These are phyloP conservation scores for Aspergillus sergii DNA, from an alignment of 2,329 filamentous ascomycete genomes.

Conservation along the genomic window DNA sequence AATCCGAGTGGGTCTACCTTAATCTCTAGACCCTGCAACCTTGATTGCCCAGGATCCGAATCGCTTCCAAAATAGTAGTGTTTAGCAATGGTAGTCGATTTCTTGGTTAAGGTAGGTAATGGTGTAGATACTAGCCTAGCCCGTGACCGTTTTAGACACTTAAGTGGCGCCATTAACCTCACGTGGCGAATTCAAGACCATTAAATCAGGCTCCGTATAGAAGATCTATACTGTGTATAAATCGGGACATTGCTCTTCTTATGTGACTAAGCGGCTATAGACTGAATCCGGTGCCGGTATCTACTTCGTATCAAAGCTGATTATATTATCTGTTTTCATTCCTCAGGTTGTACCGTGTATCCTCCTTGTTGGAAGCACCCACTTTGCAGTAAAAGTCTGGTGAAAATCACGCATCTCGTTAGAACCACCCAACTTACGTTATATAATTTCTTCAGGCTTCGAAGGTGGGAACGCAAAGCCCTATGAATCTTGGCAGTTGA, in stretches of 20 bases:
- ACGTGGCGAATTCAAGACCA: neutral
- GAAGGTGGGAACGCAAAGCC: neutral
- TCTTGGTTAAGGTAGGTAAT: neutral
- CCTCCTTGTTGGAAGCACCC: neutral
- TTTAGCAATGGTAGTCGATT: neutral
- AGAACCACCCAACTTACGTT: neutral
- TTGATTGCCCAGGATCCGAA: neutral
- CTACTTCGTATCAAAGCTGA: too few relatives aligned
- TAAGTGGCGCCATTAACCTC: neutral
- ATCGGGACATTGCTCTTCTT: neutral
- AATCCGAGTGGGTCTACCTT: neutral
- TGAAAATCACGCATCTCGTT: neutral
- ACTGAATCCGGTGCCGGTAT: neutral
- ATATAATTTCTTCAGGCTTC: neutral
- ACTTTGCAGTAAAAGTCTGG: neutral
- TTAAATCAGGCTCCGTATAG: neutral
- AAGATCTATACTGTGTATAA: neutral
- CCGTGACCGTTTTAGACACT: neutral
- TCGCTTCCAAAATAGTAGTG: neutral
- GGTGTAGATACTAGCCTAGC: neutral
- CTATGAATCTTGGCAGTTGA: neutral
- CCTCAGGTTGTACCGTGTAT: too few relatives aligned
- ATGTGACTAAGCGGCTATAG: neutral
- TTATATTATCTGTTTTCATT: too few relatives aligned
- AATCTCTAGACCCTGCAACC: neutral